A percentile compares a stretch with the other conserved stretches of the same genome.
These are phyloP conservation scores for Fusarium floridanum DNA, from an alignment of 2,329 filamentous ascomycete genomes.

Conservation along the genomic window DNA sequence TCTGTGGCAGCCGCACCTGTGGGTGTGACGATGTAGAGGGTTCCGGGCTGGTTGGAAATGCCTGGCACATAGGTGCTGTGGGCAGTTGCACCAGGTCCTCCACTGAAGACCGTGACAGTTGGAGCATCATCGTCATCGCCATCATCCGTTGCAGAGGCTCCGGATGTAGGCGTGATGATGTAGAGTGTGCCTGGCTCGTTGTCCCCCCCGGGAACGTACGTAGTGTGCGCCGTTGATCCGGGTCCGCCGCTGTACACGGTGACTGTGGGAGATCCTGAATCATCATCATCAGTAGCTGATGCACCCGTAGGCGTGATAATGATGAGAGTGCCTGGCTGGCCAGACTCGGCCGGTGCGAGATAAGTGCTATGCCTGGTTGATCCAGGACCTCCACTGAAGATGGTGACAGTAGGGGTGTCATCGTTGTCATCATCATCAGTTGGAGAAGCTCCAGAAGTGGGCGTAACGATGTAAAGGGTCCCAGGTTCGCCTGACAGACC, in stretches of 20 bases:
- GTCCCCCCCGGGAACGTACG: background rate
- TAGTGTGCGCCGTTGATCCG: background rate
- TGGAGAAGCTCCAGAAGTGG: background rate
- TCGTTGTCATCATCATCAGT: background rate
- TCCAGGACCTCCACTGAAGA: background rate
- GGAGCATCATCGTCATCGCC: background rate
- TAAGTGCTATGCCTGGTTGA: conserved; percentile 6
- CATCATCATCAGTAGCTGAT: background rate
- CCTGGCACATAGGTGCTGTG: conserved; percentile 13
- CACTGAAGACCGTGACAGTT: conserved; percentile 6
- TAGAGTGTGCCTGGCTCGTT: background rate
- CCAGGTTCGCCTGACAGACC: background rate
- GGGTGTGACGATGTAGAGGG: conserved; percentile 12
- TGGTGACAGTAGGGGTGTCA: background rate
- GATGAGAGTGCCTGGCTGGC: conserved; percentile 11
- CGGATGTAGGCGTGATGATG: background rate
- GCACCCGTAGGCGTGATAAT: conserved; percentile 7
- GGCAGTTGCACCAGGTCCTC: background rate
- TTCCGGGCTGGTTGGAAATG: conserved; percentile 6
- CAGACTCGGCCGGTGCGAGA: conserved; percentile 6
- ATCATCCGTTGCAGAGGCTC: background rate
- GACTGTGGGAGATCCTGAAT: background rate
- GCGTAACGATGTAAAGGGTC: conserved; percentile 14
- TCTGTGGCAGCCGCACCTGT: background rate
- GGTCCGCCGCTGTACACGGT: background rate